Conservation (phyloP, 495 filamentous ascomycete species). For the Daldinia grandis region DNA sequence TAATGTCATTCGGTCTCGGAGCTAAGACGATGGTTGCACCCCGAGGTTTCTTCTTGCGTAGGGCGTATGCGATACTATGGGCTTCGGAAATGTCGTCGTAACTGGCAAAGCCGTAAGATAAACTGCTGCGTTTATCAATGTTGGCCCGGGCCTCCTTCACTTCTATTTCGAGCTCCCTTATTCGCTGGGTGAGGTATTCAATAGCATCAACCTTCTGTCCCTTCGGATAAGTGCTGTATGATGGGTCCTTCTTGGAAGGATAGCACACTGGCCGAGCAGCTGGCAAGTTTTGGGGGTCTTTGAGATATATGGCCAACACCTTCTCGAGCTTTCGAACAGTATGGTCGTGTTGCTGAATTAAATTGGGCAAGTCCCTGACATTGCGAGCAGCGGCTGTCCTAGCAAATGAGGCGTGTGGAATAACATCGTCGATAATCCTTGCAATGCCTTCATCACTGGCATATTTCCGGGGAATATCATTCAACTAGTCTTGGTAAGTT, state of each 20-base stretch:
- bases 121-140: slow-evolving; percentile 84
- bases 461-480: slow-evolving; percentile 77
- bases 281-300: slow-evolving; percentile 83
- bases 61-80: slow-evolving; percentile 83
- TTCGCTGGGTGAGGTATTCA: slow-evolving; percentile 87
- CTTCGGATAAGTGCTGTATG: slow-evolving; percentile 63
- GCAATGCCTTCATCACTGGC: slow-evolving; percentile 88
- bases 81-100: slow-evolving; percentile 88
- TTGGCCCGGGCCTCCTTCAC: slow-evolving; percentile 82
- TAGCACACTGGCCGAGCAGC: slow-evolving; percentile 78
- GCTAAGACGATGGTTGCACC: slow-evolving; percentile 82
- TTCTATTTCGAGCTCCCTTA: slow-evolving; percentile 80
- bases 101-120: slow-evolving; percentile 93
- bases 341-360: slow-evolving; percentile 85
- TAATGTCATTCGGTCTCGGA: slow-evolving; percentile 88
- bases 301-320: slow-evolving; percentile 87
- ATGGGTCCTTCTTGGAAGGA: slow-evolving; percentile 75
- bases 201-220: slow-evolving; percentile 90
- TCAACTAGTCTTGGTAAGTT: slow-evolving; percentile 64
- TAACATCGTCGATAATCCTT: slow-evolving; percentile 76
- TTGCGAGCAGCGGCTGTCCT: slow-evolving; percentile 87
- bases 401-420: slow-evolving; percentile 77
- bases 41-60: slow-evolving; percentile 79
- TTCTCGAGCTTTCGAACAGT: slow-evolving; percentile 83
- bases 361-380: slow-evolving; percentile 81